Evolutionary conservation across 371 early-diverging fungal genomes (phyloP).

Genomic region (Apophysomyces elegans): DNA sequence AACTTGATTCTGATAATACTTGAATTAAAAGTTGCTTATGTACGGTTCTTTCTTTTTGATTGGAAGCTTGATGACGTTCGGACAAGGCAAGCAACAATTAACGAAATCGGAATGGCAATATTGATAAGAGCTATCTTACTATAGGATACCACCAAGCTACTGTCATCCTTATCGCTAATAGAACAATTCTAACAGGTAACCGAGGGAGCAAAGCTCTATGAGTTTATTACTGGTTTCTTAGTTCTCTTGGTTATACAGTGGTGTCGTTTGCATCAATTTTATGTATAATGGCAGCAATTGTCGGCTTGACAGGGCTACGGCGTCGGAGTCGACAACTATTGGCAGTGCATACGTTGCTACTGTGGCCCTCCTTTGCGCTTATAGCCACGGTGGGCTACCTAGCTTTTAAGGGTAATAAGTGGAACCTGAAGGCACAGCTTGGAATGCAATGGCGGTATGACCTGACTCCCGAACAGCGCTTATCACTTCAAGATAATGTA

Average conservation of each 20-base stretch:
- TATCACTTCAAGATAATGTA: slow-evolving; percentile 29
- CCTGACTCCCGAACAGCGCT: slow-evolving; percentile 9
- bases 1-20: too few species aligned
- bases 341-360: slow-evolving; percentile 23
- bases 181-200: slow-evolving; percentile 20
- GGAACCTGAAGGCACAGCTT: slow-evolving; percentile 33
- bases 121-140: not conserved
- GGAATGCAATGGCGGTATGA: slow-evolving; percentile 36
- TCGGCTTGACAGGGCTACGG: slow-evolving; percentile 28
- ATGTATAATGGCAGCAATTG: slow-evolving; percentile 20
- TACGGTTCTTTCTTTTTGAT: slow-evolving; percentile 22
- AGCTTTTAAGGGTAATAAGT: slow-evolving; percentile 28
- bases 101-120: not conserved
- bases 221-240: not conserved
- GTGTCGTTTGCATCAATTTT: slow-evolving; percentile 22
- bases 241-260: slow-evolving; percentile 9
- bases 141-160: slow-evolving; percentile 22
- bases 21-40: slow-evolving; percentile 17
- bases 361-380: slow-evolving; percentile 38
- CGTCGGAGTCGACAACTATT: slow-evolving; percentile 21
- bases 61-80: slow-evolving; percentile 21
- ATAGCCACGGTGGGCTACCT: slow-evolving; percentile 31
- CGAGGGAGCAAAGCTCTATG: not conserved
- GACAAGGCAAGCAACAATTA: slow-evolving; percentile 11
- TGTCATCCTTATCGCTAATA: slow-evolving; percentile 22